Evolutionary conservation across 73 alveolate species (phyloP).

Genomic region (Tetrahymena borealis): DNA sequence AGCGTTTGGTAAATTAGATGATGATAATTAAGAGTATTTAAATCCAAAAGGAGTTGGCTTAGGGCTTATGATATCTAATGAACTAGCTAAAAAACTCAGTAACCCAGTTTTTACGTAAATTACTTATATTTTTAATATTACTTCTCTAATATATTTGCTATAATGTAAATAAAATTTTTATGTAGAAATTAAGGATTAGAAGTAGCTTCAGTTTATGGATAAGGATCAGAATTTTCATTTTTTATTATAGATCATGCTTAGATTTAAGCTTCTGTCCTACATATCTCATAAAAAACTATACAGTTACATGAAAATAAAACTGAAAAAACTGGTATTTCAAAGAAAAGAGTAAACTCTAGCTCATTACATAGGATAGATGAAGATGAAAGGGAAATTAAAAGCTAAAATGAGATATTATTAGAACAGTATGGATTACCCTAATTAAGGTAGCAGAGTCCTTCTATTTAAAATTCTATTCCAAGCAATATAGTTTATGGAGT

Average conservation of each 20-base stretch:
- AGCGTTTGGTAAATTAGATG: constrained; percentile 34
- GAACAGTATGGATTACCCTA: not conserved
- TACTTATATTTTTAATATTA: not conserved
- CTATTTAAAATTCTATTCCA: not conserved
- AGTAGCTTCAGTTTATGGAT: not conserved
- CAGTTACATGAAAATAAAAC: not conserved
- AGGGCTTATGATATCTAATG: constrained; percentile 32
- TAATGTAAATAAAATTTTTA: too few species aligned
- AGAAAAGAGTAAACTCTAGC: not conserved
- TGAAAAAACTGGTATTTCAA: not conserved
- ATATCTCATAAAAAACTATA: not conserved
- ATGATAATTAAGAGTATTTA: constrained; percentile 19
- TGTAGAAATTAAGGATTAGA: not conserved
- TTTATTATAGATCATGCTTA: not conserved
- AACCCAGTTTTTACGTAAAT: not conserved
- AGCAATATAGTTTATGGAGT: too few species aligned
- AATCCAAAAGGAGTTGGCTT: constrained; percentile 42
- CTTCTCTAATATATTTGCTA: too few species aligned
- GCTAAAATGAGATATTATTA: not conserved
- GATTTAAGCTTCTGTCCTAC: not conserved
- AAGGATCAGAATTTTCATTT: not conserved
- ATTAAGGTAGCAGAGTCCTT: not conserved
- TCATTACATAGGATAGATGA: not conserved
- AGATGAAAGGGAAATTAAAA: not conserved
- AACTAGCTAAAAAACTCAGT: constrained; percentile 7